Percentiles rank a stretch among this genome's conserved stretches.
These are phyloP conservation scores for Didymella segeticola DNA, from an alignment of 2,329 filamentous ascomycete species.

Conservation along the genomic window DNA sequence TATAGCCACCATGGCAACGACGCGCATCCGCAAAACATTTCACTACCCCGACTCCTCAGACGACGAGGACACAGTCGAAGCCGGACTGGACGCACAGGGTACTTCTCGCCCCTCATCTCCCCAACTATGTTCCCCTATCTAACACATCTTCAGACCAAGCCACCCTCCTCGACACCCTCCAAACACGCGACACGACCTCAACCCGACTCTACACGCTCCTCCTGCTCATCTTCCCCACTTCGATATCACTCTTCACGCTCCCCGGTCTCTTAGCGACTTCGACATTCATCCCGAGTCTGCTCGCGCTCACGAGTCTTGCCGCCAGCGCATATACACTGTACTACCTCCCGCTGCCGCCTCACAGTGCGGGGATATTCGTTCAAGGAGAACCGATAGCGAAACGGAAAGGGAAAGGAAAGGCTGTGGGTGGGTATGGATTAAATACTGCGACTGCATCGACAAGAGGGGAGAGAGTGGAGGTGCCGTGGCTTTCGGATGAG, in stretches of 20 bases:
- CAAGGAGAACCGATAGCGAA: background rate
- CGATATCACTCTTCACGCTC: conserved; percentile 64
- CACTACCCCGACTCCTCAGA: conserved; percentile 70
- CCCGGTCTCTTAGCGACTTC: conserved; percentile 53
- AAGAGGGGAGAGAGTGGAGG: conserved; percentile 20
- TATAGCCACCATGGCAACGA: conserved; percentile 53
- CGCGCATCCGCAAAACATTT: conserved; percentile 78
- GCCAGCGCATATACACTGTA: conserved; percentile 68
- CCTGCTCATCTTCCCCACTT: conserved; percentile 67
- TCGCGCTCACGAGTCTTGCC: conserved; percentile 68
- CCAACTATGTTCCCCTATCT: background rate
- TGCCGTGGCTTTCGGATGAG: conserved; percentile 33
- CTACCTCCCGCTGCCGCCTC: conserved; percentile 59
- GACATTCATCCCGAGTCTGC: conserved; percentile 57
- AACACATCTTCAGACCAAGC: conserved; percentile 36
- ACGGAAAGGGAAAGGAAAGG: conserved; percentile 17
- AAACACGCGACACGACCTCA: conserved; percentile 46
- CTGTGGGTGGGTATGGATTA: conserved; percentile 15
- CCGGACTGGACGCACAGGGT: conserved; percentile 80
- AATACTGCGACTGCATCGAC: background rate
- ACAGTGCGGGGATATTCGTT: background rate
- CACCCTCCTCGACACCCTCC: conserved; percentile 34
- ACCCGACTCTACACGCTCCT: conserved; percentile 58
- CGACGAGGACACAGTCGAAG: conserved; percentile 61
- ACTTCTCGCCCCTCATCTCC: conserved; percentile 1